phyloP scores from a whole-genome alignment of 2,329 filamentous ascomycete genomes.

The Epichloe glyceriae region DNA sequence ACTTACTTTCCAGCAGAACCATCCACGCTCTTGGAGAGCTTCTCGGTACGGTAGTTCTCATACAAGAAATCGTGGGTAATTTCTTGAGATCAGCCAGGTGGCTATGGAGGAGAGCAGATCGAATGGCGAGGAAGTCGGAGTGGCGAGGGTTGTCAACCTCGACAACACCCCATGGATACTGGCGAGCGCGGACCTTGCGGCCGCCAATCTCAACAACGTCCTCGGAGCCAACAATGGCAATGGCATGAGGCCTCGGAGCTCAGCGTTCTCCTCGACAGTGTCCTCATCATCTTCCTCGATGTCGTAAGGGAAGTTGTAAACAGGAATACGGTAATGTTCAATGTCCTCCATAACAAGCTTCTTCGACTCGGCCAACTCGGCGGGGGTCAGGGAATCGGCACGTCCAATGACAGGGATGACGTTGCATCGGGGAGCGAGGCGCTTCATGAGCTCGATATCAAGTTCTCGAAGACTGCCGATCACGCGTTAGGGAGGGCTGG shows the following conservation, averaged over 20 bases:
- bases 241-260: constrained; percentile 93
- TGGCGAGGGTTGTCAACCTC: constrained; percentile 99
- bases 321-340: constrained; percentile 97
- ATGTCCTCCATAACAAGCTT: constrained; percentile 99
- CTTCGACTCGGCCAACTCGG: constrained; percentile 96
- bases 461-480: constrained; percentile 75
- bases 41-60: constrained; percentile 99
- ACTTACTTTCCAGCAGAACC: constrained; percentile 79
- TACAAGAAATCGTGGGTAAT: constrained; percentile 99
- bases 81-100: constrained; percentile 96
- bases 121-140: constrained; percentile 95
- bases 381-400: constrained; percentile 90
- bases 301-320: constrained; percentile 99
- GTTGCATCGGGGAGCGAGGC: constrained; percentile 93
- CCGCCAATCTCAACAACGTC: constrained; percentile 90
- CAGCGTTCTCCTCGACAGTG: constrained; percentile 97
- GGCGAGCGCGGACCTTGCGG: constrained; percentile 80
- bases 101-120: constrained; percentile 91
- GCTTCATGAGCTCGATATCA: constrained; percentile 99
- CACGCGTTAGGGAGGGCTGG: constrained; percentile 1
- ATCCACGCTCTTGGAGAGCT: constrained; percentile 98
- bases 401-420: constrained; percentile 98
- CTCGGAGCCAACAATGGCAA: constrained; percentile 96
- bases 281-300: constrained; percentile 99
- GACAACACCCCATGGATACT: constrained; percentile 98